These are phyloP conservation scores for Phaeomoniella chlamydospora DNA, from an alignment of 2,329 filamentous ascomycete species.

Conservation along the genomic window DNA sequence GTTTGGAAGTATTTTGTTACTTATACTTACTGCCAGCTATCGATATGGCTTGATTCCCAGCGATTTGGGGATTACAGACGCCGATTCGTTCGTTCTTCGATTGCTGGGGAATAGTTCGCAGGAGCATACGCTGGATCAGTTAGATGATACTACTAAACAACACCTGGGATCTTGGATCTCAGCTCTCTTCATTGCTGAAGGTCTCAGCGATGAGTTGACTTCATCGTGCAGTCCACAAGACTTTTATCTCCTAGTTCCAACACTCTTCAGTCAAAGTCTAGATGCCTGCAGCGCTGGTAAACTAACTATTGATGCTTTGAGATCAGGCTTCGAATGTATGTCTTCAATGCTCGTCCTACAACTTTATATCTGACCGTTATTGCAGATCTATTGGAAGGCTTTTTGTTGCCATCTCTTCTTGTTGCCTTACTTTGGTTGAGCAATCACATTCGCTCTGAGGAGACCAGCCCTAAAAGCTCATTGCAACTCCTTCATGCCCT, in stretches of 20 bases:
- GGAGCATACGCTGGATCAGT: conserved; percentile 32
- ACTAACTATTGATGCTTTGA: conserved; percentile 42
- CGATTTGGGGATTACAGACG: conserved; percentile 36
- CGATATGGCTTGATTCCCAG: conserved; percentile 38
- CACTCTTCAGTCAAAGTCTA: conserved; percentile 46
- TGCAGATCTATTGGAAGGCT: conserved; percentile 46
- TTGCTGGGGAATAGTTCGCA: conserved; percentile 31
- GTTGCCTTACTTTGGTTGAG: conserved; percentile 45
- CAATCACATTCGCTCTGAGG: conserved; percentile 32
- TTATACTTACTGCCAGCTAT: conserved; percentile 42
- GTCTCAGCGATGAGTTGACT: conserved; percentile 50
- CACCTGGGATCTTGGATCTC: conserved; percentile 46
- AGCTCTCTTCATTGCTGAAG: conserved; percentile 47
- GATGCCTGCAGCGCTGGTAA: conserved; percentile 40
- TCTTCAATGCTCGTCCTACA: conserved; percentile 4
- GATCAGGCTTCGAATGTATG: conserved; percentile 48
- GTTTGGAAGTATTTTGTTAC: conserved; percentile 45
- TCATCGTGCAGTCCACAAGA: conserved; percentile 49
- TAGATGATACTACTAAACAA: conserved; percentile 40
- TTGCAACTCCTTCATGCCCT: conserved; percentile 42
- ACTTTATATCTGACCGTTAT: conserved; percentile 5
- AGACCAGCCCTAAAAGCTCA: conserved; percentile 26
- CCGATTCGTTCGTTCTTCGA: conserved; percentile 40
- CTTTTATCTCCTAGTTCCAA: conserved; percentile 48
- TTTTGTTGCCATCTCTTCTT: conserved; percentile 46